These are phyloP conservation scores for Rhytidiadelphus loreus DNA, from an alignment of 225 moss, liverwort and hornwort genomes.

Conservation along the genomic window DNA sequence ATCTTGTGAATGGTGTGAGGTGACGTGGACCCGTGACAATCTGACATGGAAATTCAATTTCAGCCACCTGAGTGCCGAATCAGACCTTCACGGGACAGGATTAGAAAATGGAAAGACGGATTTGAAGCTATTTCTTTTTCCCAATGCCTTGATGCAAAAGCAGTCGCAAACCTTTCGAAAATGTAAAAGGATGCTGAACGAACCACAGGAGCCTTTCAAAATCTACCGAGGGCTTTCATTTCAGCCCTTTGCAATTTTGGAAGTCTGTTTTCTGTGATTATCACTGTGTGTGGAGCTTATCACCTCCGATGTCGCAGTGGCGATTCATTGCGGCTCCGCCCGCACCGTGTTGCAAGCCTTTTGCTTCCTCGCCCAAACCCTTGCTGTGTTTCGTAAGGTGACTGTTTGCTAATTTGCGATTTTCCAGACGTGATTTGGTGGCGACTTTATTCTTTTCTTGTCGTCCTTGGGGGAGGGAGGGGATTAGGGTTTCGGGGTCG, in stretches of 20 bases:
- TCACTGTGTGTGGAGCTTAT: not conserved
- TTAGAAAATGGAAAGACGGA: not conserved
- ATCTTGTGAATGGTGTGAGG: too few relatives aligned
- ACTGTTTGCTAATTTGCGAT: not conserved
- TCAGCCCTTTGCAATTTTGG: not conserved
- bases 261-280: not conserved
- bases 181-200: not conserved
- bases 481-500: slow-evolving; percentile 4
- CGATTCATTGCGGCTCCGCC: not conserved
- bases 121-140: not conserved
- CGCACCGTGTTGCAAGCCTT: not conserved
- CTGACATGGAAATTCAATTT: too few relatives aligned
- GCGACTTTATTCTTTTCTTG: not conserved
- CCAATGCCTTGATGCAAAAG: not conserved
- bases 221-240: not conserved
- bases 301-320: not conserved
- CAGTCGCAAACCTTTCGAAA: not conserved
- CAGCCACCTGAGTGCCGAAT: too few relatives aligned
- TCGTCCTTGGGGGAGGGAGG: not conserved
- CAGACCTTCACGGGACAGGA: too few relatives aligned
- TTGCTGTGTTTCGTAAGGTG: not conserved
- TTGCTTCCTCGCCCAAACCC: not conserved
- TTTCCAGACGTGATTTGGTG: not conserved
- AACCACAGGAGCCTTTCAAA: not conserved
- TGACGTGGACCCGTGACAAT: too few relatives aligned